Percentiles rank a stretch among this genome's conserved stretches.
These are phyloP conservation scores for Fragosphaeria purpurea DNA, from an alignment of 2,329 filamentous ascomycete species.

Conservation along the genomic window DNA sequence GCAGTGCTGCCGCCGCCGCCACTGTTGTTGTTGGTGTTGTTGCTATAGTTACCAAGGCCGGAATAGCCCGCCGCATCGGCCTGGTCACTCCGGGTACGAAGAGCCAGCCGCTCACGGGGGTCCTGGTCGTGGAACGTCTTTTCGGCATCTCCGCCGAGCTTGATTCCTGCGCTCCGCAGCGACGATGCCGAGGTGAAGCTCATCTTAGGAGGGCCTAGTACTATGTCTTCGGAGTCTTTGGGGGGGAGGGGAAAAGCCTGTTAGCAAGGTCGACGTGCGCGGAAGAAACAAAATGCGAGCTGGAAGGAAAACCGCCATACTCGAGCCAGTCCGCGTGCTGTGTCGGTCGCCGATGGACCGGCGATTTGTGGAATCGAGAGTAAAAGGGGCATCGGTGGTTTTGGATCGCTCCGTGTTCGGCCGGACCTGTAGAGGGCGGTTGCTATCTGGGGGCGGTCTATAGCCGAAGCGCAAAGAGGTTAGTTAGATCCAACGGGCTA, in stretches of 20 bases:
- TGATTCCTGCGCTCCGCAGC: conserved; percentile 32
- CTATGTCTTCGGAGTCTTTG: conserved; percentile 66
- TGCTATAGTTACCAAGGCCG: conserved; percentile 32
- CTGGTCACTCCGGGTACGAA: conserved; percentile 34
- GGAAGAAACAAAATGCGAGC: conserved; percentile 6
- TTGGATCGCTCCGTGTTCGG: conserved; percentile 36
- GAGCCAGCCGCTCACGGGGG: conserved; percentile 48
- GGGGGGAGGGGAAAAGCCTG: neutral
- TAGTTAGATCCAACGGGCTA: no score
- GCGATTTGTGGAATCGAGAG: conserved; percentile 40
- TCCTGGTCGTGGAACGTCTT: conserved; percentile 43
- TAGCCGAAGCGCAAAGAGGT: conserved; percentile 3
- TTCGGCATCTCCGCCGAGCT: conserved; percentile 39
- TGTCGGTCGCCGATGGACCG: conserved; percentile 44
- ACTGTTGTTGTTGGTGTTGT: conserved; percentile 18
- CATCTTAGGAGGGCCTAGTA: conserved; percentile 75
- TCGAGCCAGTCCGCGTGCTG: conserved; percentile 44
- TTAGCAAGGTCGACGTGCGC: conserved; percentile 9
- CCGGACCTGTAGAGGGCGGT: conserved; percentile 26
- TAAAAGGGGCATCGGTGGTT: conserved; percentile 30
- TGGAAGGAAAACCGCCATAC: conserved; percentile 28
- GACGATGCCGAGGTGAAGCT: conserved; percentile 70
- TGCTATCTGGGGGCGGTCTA: conserved; percentile 6
- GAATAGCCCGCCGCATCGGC: conserved; percentile 25
- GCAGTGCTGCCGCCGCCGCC: no score